Percentiles rank a stretch among this genome's conserved stretches.
Conservation (phyloP, 1,284 basidiomycete species). For the Ustilago shanxiensis region DNA sequence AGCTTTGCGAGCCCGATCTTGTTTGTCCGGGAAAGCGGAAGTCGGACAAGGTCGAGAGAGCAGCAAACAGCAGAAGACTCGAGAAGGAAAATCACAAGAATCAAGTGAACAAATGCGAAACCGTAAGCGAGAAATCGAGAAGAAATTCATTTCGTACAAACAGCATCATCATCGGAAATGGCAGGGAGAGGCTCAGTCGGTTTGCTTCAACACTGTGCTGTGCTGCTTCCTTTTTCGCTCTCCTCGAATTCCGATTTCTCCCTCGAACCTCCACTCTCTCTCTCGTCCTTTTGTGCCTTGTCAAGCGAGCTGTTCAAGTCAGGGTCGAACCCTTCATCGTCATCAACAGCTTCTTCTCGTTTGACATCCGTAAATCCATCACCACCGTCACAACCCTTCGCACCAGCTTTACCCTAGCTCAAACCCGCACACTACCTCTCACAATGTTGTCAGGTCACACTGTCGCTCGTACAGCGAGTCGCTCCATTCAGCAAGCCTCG, state of each 20-base stretch:
- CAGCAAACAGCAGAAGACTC: slow-evolving; percentile 1
- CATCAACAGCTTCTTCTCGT: slow-evolving; percentile 4
- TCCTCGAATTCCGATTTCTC: slow-evolving; percentile 1
- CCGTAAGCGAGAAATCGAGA: slow-evolving; percentile 3
- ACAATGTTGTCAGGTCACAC: slow-evolving; percentile 29
- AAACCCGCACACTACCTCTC: neutral
- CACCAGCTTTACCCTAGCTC: neutral
- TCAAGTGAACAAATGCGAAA: no score
- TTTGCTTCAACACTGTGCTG: slow-evolving; percentile 6
- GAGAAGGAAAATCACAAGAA: slow-evolving; percentile 34
- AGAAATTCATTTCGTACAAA: slow-evolving; percentile 9
- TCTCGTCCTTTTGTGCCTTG: neutral
- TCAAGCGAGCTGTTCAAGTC: neutral
- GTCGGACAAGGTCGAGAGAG: slow-evolving; percentile 13
- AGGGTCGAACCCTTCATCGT: neutral
- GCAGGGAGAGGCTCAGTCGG: no score
- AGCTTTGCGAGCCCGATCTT: slow-evolving; percentile 7
- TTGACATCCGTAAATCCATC: no score
- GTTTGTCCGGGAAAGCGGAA: slow-evolving; percentile 15
- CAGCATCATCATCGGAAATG: slow-evolving; percentile 15
- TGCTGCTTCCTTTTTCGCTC: slow-evolving; percentile 2
- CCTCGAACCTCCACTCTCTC: slow-evolving; percentile 26
- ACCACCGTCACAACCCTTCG: no score
- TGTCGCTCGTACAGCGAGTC: slow-evolving; percentile 26
- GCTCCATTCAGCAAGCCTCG: slow-evolving; percentile 31